Base-by-base conservation (phyloP, 768 basidiomycete genomes). In the Suillus cothurnatus region DNA sequence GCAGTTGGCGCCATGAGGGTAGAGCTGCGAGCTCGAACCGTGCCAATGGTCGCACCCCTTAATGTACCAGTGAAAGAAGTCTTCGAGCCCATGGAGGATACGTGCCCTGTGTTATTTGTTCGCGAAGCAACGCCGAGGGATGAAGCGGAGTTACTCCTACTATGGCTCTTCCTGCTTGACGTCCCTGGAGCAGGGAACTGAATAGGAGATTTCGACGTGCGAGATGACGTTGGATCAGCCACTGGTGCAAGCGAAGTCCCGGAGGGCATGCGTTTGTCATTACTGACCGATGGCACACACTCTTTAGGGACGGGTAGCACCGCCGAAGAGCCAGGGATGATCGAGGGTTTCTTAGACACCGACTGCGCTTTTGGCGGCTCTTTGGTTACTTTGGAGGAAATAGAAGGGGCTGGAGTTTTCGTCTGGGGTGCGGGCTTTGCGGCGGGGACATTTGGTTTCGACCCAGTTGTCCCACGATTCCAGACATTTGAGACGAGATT, bases 1-100 rank as follows among this genome's bases (percentile, higher is more conserved):
- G 88, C 91, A 1, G 91, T 93, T 0, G 91, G 91, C 0, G 91
- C 90, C 60, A 90, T 77, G 15, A 93, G 79, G 43, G 88, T 83
- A 8, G 77, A 77, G 0, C 74, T 76, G 41, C 80, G 76, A 17
- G 64, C 70, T 47, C 73, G 66, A 43, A 71, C 68, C 43, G 52
- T 45, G n/a, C 43, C 17, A 49, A 31, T n/a, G 2, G 60, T 62
- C 36, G 69, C 71, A 34, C 21, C 32, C 5, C 64, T 64, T 17
- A 61, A 56, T 60, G 53, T 69, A 23, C 57, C 21, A 31, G 57
- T 26, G 21, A 68, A 38, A 61, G 67, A 73, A 6, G 73, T 72
- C 41, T 70, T 74, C 6, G 71, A 64, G 1, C 73, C 81, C 47
- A 77, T 68, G 1, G 80, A 79, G 4, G 76, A 69, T 8, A 66